These are phyloP conservation scores for Dothiorella sarmentorum DNA, from an alignment of 2,329 filamentous ascomycete genomes.

Conservation along the genomic window DNA sequence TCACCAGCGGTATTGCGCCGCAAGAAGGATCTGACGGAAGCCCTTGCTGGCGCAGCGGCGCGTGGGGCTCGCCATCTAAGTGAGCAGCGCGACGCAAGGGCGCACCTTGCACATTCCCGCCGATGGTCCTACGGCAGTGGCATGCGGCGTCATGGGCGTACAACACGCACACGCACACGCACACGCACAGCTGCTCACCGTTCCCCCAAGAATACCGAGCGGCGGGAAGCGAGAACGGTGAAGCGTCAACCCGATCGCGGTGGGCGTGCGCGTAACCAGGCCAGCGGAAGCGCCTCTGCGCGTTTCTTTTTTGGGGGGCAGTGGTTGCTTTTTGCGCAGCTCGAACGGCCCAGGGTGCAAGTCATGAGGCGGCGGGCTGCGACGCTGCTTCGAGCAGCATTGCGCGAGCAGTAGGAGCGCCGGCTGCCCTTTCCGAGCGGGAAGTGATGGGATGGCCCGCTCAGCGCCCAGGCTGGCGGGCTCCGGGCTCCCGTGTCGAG, in stretches of 20 bases:
- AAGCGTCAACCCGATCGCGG: slow-evolving; percentile 14
- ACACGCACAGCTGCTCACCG: not conserved
- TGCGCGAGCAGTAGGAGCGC: not conserved
- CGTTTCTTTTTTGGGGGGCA: not conserved
- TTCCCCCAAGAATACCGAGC: not conserved
- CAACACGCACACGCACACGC: not conserved
- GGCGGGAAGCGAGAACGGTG: slow-evolving; percentile 15
- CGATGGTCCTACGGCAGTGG: not conserved
- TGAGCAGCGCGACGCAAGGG: slow-evolving; percentile 14
- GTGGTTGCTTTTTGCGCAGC: slow-evolving; percentile 1
- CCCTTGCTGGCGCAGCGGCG: slow-evolving; percentile 14
- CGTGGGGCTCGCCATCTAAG: slow-evolving; percentile 12
- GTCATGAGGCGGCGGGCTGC: not conserved
- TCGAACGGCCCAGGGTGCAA: slow-evolving; percentile 3
- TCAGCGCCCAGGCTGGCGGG: not conserved
- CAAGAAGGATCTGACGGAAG: slow-evolving; percentile 13
- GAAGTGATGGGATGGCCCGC: slow-evolving; percentile 9
- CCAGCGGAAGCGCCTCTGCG: not conserved
- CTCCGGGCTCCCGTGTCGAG: not conserved
- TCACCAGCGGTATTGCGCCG: slow-evolving; percentile 11
- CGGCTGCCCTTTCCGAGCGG: not conserved
- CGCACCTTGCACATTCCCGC: slow-evolving; percentile 13
- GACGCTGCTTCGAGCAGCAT: slow-evolving; percentile 3
- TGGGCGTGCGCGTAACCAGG: slow-evolving; percentile 10
- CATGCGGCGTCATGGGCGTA: not conserved